These are phyloP conservation scores for Mortierella sp. DNA, from an alignment of 371 early-diverging fungal genomes.

Conservation along the genomic window DNA sequence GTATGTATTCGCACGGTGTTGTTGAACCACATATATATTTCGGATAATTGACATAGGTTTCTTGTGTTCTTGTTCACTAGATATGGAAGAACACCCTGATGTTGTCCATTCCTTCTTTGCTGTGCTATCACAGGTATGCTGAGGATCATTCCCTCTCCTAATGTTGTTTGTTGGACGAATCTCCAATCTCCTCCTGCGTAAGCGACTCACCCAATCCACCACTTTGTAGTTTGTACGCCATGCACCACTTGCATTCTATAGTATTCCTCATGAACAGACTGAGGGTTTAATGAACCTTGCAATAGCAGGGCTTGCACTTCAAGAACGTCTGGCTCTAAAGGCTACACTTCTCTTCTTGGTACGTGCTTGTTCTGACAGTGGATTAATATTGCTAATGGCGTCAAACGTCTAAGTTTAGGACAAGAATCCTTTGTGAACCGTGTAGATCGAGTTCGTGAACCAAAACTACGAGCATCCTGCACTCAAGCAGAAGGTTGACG, in stretches of 20 bases:
- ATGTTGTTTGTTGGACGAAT: too few species aligned
- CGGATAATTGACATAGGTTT: too few species aligned
- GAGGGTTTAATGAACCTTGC: conserved; percentile 62
- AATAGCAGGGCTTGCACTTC: conserved; percentile 66
- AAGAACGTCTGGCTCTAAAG: conserved; percentile 71
- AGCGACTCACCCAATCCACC: too few species aligned
- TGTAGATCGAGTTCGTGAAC: conserved; percentile 64
- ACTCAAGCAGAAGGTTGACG: conserved; percentile 56
- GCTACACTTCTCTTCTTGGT: conserved; percentile 71
- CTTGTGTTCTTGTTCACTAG: conserved; percentile 33
- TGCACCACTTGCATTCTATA: conserved; percentile 67
- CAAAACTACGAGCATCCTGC: conserved; percentile 59
- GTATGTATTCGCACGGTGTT: conserved; percentile 39
- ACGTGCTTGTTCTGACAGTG: conserved; percentile 11
- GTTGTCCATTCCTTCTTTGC: conserved; percentile 60
- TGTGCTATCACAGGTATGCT: conserved; percentile 63
- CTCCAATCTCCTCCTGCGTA: too few species aligned
- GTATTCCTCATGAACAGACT: conserved; percentile 60
- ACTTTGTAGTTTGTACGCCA: conserved; percentile 59
- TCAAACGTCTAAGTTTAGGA: too few species aligned
- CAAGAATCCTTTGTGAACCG: background rate
- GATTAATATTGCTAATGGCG: background rate
- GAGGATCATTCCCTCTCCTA: background rate
- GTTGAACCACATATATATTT: too few species aligned
- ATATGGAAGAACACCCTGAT: conserved; percentile 59